A percentile compares a stretch with the other conserved stretches of the same genome.
Evolutionary conservation across 371 early-diverging fungal species (phyloP).

Genomic region (Lichtheimia corymbifera): DNA sequence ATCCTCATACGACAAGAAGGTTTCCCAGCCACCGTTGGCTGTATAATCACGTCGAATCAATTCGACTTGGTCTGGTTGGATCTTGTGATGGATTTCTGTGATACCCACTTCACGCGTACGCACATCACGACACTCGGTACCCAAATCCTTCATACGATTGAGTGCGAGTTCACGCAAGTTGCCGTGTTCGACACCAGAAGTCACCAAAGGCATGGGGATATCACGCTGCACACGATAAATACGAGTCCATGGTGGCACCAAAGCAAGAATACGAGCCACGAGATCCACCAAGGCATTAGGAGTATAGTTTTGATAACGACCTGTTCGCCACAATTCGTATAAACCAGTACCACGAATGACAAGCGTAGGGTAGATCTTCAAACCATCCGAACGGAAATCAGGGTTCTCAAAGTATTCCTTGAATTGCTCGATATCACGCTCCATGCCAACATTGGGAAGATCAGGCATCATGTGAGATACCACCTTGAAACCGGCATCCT

Average conservation of each 20-base stretch:
- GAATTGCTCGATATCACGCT: constrained; percentile 99
- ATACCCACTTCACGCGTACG: constrained; percentile 99
- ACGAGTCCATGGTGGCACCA: constrained; percentile 99
- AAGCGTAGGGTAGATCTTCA: constrained; percentile 99
- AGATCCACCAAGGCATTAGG: constrained; percentile 98
- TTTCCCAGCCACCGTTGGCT: constrained; percentile 99
- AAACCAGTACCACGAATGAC: constrained; percentile 99
- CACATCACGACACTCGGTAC: constrained; percentile 98
- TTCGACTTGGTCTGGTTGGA: constrained; percentile 94
- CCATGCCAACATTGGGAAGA: constrained; percentile 99
- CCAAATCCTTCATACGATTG: constrained; percentile 97
- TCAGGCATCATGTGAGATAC: constrained; percentile 99
- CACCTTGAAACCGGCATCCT: constrained; percentile 99
- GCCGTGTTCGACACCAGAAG: constrained; percentile 99
- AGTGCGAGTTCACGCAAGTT: constrained; percentile 98
- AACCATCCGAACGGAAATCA: constrained; percentile 97
- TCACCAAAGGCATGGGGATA: constrained; percentile 99
- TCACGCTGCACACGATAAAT: constrained; percentile 99
- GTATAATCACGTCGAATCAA: constrained; percentile 98
- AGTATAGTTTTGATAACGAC: constrained; percentile 98
- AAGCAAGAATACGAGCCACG: constrained; percentile 94
- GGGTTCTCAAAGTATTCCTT: constrained; percentile 99
- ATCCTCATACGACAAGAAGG: constrained; percentile 99
- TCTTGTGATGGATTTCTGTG: constrained; percentile 97
- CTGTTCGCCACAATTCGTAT: constrained; percentile 99